Conservation (phyloP, 148 eudicot species). For the Drosera capensis region DNA sequence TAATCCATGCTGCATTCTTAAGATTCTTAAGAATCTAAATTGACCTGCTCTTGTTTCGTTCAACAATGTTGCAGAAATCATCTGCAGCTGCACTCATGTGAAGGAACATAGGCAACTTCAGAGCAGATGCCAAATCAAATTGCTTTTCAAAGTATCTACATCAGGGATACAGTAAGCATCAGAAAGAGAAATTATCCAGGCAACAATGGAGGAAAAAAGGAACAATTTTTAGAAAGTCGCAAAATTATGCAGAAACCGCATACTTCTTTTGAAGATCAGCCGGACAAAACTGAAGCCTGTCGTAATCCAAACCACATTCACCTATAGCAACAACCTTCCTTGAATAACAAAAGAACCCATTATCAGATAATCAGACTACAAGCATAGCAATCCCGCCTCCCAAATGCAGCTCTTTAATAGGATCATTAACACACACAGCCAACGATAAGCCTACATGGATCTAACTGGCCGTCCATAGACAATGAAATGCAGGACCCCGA, state of each 20-base stretch:
- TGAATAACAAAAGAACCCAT: constrained; percentile 17
- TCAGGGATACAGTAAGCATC: background rate
- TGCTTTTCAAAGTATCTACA: constrained; percentile 1
- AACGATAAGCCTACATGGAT: too few relatives aligned
- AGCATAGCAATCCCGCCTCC: too few relatives aligned
- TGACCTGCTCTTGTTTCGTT: constrained; percentile 69
- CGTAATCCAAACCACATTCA: constrained; percentile 97
- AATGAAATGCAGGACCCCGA: too few relatives aligned
- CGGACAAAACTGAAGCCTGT: constrained; percentile 92
- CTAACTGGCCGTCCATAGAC: too few relatives aligned
- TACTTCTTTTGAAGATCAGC: constrained; percentile 84
- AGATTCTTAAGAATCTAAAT: too few relatives aligned
- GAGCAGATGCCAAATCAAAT: constrained; percentile 1
- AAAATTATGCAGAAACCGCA: constrained; percentile 8
- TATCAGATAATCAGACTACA: too few relatives aligned
- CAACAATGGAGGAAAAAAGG: background rate
- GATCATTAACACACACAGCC: too few relatives aligned
- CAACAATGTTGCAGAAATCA: constrained; percentile 78
- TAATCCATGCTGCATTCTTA: too few relatives aligned
- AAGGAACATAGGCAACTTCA: constrained; percentile 94
- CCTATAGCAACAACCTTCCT: constrained; percentile 99
- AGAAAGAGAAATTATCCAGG: background rate
- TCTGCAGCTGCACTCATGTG: constrained; percentile 98
- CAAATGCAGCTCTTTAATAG: too few relatives aligned
- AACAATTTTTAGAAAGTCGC: background rate